Percentiles rank a stretch among this genome's conserved stretches.
Evolutionary conservation across 257 asterid species (phyloP).

Genomic region (Eucommia ulmoides): DNA sequence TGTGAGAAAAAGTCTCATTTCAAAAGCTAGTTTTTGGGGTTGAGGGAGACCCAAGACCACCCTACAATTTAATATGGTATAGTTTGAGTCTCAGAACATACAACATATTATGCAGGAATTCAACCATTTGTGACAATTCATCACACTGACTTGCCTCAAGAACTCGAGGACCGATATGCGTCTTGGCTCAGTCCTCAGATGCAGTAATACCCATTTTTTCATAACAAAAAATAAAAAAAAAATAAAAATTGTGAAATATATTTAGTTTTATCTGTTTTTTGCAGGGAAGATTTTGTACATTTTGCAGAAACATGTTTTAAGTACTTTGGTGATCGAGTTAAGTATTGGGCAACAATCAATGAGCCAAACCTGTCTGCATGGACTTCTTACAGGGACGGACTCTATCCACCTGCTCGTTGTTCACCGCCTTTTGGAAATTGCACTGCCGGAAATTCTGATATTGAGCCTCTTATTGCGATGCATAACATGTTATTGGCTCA

Average conservation of each 20-base stretch:
- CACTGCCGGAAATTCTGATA: background rate
- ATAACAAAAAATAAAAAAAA: no score
- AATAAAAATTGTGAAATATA: background rate
- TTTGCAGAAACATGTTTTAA: conserved; percentile 21
- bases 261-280: background rate
- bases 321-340: conserved; percentile 16
- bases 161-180: conserved; percentile 14
- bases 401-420: conserved; percentile 1
- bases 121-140: conserved; percentile 10
- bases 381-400: background rate
- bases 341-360: conserved; percentile 16
- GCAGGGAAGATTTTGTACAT: conserved; percentile 18
- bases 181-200: conserved; percentile 10
- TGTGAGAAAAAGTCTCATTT: no score
- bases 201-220: background rate
- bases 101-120: conserved; percentile 8
- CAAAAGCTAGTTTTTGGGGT: no score
- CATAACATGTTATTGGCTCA: conserved; percentile 1
- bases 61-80: no score
- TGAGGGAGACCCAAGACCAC: no score
- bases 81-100: background rate
- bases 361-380: conserved; percentile 11
- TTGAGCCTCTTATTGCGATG: conserved; percentile 1
- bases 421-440: background rate
- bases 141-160: conserved; percentile 16